These are phyloP conservation scores for Syzygium malaccense DNA, from an alignment of 441 rosid genomes.

Conservation along the genomic window DNA sequence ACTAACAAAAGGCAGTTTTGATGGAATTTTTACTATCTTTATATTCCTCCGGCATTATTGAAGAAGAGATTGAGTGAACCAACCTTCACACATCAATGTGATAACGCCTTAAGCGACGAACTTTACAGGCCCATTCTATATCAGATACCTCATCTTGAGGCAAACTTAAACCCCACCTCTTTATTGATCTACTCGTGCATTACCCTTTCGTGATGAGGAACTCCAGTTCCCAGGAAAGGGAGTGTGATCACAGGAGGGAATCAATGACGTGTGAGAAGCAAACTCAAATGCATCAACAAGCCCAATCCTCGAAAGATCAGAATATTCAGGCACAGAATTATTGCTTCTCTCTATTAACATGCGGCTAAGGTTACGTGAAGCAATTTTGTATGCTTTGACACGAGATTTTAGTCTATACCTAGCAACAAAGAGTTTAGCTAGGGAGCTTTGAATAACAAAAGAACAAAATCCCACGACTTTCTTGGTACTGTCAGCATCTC, in stretches of 20 bases:
- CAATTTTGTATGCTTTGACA: constrained; percentile 84
- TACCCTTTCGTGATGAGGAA: constrained; percentile 75
- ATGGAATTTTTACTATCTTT: not conserved
- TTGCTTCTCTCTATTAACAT: constrained; percentile 80
- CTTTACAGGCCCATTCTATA: constrained; percentile 82
- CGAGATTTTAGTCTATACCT: constrained; percentile 93
- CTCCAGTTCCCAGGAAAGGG: constrained; percentile 84
- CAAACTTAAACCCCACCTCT: constrained; percentile 44
- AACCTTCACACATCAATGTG: constrained; percentile 22
- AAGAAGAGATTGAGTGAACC: not conserved
- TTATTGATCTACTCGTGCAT: constrained; percentile 70
- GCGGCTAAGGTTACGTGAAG: constrained; percentile 76
- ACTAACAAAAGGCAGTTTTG: not conserved
- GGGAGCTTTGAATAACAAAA: constrained; percentile 84
- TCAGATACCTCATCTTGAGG: constrained; percentile 91
- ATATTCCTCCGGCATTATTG: not conserved
- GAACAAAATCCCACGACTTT: constrained; percentile 97
- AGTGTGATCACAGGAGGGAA: constrained; percentile 92
- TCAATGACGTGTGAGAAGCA: constrained; percentile 87
- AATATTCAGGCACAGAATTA: constrained; percentile 88
- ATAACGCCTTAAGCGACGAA: constrained; percentile 59
- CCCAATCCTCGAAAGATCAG: constrained; percentile 95
- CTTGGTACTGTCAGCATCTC: constrained; percentile 87
- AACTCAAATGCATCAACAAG: constrained; percentile 94
- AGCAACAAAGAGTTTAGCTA: constrained; percentile 95